A percentile compares a stretch with the other conserved stretches of the same genome.
These are phyloP conservation scores for Raddia guianensis DNA, from an alignment of 176 grass and related monocot genomes.

Conservation along the genomic window DNA sequence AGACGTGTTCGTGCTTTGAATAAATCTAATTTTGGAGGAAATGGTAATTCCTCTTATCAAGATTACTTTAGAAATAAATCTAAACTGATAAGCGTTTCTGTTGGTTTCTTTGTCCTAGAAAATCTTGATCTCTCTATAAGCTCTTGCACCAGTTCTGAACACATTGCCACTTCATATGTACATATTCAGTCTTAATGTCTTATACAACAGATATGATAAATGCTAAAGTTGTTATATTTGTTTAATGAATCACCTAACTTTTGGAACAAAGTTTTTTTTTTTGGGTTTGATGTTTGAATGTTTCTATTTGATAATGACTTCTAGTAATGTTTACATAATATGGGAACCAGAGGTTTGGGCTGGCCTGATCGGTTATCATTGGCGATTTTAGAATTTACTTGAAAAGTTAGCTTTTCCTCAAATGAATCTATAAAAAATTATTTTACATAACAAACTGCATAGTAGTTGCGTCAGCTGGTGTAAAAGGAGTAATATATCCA, in stretches of 20 bases:
- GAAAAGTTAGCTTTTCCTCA: conserved; percentile 4
- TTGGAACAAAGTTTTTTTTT: background rate
- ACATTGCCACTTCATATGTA: conserved; percentile 4
- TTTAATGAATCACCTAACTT: background rate
- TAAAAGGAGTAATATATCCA: conserved; percentile 9
- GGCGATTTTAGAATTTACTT: background rate
- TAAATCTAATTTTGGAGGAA: conserved; percentile 40
- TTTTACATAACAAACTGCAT: background rate
- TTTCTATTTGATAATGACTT: conserved; percentile 16
- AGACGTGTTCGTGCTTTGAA: conserved; percentile 49
- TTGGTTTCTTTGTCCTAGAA: background rate
- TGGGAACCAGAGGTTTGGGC: background rate
- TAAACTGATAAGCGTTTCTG: background rate
- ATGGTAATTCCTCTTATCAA: conserved; percentile 37
- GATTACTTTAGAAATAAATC: background rate
- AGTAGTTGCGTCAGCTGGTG: background rate
- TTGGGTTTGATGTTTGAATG: conserved; percentile 4
- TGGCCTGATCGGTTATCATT: background rate
- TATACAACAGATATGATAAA: background rate
- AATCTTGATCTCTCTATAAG: background rate
- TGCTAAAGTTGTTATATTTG: background rate
- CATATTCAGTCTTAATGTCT: background rate
- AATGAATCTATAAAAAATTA: background rate
- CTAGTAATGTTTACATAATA: background rate
- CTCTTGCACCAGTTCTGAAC: conserved; percentile 13